Evolutionary conservation across 2,329 filamentous ascomycete genomes (phyloP), one percentile per base, ranked within the genome.

Genomic region (Sclerotinia sclerotiorum): DNA sequence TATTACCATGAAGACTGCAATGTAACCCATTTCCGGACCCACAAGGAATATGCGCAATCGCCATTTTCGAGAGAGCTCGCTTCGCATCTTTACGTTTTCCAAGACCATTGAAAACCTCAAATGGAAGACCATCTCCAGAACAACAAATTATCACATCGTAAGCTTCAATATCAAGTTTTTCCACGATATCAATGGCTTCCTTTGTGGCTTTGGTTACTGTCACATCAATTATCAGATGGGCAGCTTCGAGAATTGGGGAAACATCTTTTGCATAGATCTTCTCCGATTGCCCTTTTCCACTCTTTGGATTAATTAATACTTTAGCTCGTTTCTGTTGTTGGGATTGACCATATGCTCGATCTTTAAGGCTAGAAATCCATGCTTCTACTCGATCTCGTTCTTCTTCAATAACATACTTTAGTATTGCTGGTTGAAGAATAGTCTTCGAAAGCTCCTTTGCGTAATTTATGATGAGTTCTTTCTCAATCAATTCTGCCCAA

Each of bases 31-130:
- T 97, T 17, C 94, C 94, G 35, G 91, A 94, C 21, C 94, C 94
- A 76, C 93, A 95, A 3, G 94, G 94, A 42, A 97, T 84, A 76
- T 97, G 92, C 29, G 88, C 89, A 6, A 98, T 87, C 0, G 94
- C 91, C 7, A 97, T 80, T 74, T 88, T 90, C 35, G 83, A 80
- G 69, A 98, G 81, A 0, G 94, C 94, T 66, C 84, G 84, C 27
- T 83, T 81, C 32, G 93, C 93, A 78, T 97, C 91, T 8, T 84
- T 77, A 27, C 92, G 88, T 79, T 87, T 89, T 21, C 86, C 92
- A 39, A 98, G 81, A 0, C 94, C 94, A 77, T 98, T 97, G 82
- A 97, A 97, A 24, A 96, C 90, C 79, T 98, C 94, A 77, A 97
- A 90, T 0, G 92, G 90, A 56, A 97, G 84, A 10, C 94, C 94